Evolutionary conservation across 306 rosid species (phyloP).

Genomic region (Medicago lupulina): DNA sequence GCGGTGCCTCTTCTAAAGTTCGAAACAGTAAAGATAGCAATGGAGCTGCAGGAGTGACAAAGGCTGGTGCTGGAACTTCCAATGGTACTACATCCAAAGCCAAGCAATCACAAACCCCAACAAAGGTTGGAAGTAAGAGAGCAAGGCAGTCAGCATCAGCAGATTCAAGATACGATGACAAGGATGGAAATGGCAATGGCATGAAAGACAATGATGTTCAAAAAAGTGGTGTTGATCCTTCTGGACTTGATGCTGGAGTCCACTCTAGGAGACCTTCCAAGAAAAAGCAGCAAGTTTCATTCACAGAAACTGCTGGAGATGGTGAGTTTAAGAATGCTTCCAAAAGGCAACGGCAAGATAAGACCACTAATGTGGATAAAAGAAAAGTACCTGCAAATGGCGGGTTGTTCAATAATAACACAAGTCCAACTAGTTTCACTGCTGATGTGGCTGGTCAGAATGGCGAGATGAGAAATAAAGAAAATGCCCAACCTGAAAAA

Average conservation of each 20-base stretch:
- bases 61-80: constrained; percentile 48
- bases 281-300: constrained; percentile 54
- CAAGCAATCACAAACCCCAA: constrained; percentile 47
- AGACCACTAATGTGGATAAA: constrained; percentile 36
- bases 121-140: constrained; percentile 56
- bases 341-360: constrained; percentile 49
- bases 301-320: constrained; percentile 44
- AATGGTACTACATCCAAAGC: constrained; percentile 46
- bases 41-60: constrained; percentile 44
- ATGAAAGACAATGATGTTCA: constrained; percentile 33
- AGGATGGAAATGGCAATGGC: constrained; percentile 20
- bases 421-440: constrained; percentile 40
- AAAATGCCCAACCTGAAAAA: constrained; percentile 45
- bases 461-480: constrained; percentile 34
- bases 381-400: constrained; percentile 44
- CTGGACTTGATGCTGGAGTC: constrained; percentile 34
- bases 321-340: constrained; percentile 49
- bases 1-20: constrained; percentile 40
- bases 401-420: constrained; percentile 32
- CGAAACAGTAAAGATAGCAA: constrained; percentile 47
- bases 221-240: constrained; percentile 48
- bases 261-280: constrained; percentile 54
- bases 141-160: constrained; percentile 47
- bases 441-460: constrained; percentile 28
- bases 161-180: constrained; percentile 24